Conservation (phyloP, 345 rosid genomes). For the Excoecaria cochinchinensis region DNA sequence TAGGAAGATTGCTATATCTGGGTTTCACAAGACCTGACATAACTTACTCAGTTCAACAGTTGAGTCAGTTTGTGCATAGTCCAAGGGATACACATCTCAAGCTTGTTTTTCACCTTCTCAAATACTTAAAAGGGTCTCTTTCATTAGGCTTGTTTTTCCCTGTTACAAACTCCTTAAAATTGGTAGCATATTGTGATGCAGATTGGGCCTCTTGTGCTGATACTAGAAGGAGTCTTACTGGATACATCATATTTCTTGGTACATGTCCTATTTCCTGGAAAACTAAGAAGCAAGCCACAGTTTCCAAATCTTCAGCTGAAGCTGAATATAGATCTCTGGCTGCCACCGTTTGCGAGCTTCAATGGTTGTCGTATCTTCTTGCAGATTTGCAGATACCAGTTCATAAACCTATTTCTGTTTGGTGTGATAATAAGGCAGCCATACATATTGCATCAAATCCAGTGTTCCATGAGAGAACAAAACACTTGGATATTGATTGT, state of each 20-base stretch:
- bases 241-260: not conserved
- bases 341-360: not conserved
- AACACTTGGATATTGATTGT: no score
- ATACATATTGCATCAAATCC: no score
- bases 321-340: not conserved
- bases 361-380: not conserved
- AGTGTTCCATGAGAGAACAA: no score
- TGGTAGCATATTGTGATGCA: not conserved
- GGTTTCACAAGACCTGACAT: not conserved
- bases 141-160: conserved; percentile 26
- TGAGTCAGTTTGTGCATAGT: not conserved
- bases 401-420: no score
- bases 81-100: not conserved
- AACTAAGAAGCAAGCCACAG: not conserved
- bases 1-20: not conserved
- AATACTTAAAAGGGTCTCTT: not conserved
- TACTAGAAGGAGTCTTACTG: not conserved
- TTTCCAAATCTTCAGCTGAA: not conserved
- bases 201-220: not conserved
- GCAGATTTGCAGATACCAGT: not conserved
- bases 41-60: not conserved
- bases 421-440: no score
- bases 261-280: not conserved
- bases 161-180: conserved; percentile 30
- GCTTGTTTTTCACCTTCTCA: not conserved